phyloP scores from a whole-genome alignment of 805 yeast genomes.

The Hanseniaspora thailandica region DNA sequence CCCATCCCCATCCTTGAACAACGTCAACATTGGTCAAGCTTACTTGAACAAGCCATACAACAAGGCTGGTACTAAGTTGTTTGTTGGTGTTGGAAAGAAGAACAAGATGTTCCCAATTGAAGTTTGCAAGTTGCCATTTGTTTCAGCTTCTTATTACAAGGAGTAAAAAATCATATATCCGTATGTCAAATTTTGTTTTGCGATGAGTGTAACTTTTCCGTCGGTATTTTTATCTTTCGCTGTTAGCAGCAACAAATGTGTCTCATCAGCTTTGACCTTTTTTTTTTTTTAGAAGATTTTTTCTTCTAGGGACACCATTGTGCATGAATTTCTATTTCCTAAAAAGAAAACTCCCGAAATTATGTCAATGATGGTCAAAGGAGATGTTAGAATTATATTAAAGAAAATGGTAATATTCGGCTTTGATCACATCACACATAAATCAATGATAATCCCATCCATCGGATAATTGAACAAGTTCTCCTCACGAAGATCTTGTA shows the following conservation, averaged over 20 bases:
- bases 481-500: too few relatives aligned
- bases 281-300: too few relatives aligned
- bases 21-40: conserved; percentile 80
- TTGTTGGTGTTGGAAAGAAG: conserved; percentile 54
- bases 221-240: background rate
- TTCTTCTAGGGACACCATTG: background rate
- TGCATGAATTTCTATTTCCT: too few relatives aligned
- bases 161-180: background rate
- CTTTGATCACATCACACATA: too few relatives aligned
- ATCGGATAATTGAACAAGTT: too few relatives aligned
- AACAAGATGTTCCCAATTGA: conserved; percentile 68
- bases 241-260: background rate
- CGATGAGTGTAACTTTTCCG: background rate
- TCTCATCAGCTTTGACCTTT: too few relatives aligned
- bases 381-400: too few relatives aligned
- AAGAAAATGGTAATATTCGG: too few relatives aligned
- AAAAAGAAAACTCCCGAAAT: too few relatives aligned
- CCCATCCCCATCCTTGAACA: conserved; percentile 57
- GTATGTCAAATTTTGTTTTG: too few relatives aligned
- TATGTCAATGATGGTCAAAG: too few relatives aligned
- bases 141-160: conserved; percentile 59
- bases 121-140: conserved; percentile 78
- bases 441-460: too few relatives aligned
- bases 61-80: conserved; percentile 62
- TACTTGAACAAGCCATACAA: conserved; percentile 60